Percentiles rank a stretch among this genome's conserved stretches.
Conservation (phyloP, 1,284 basidiomycete species). For the Fistulinella cinereoalba region DNA sequence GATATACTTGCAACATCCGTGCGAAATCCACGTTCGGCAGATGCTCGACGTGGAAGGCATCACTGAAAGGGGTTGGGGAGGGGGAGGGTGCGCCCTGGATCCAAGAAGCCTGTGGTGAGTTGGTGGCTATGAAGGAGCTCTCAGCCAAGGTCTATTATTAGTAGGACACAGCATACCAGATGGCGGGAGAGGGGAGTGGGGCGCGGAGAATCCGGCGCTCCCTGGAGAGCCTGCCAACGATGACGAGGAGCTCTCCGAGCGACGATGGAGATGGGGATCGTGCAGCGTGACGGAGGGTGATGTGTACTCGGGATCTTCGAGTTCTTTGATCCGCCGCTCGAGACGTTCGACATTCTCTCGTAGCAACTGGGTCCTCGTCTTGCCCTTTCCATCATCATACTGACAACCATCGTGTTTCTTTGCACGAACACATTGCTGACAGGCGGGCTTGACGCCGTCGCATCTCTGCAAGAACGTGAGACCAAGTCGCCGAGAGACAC, state of each 20-base stretch:
- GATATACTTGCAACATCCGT: slow-evolving; percentile 56
- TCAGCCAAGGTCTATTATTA: slow-evolving; percentile 22
- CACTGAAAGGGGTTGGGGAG: slow-evolving; percentile 49
- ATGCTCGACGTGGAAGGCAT: slow-evolving; percentile 48
- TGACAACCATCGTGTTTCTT: slow-evolving; percentile 58
- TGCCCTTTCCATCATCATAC: slow-evolving; percentile 64
- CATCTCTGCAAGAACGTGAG: slow-evolving; percentile 43
- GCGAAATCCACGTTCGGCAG: slow-evolving; percentile 60
- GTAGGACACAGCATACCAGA: slow-evolving; percentile 42
- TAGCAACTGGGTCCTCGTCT: slow-evolving; percentile 59
- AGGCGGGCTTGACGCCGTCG: slow-evolving; percentile 57
- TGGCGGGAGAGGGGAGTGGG: slow-evolving; percentile 57
- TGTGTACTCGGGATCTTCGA: slow-evolving; percentile 58
- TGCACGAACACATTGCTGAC: slow-evolving; percentile 58
- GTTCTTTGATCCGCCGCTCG: slow-evolving; percentile 53
- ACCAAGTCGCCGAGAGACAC: not conserved
- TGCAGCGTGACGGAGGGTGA: slow-evolving; percentile 50
- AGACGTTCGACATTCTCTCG: slow-evolving; percentile 57
- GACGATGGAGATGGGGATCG: slow-evolving; percentile 50
- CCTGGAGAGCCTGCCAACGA: slow-evolving; percentile 58
- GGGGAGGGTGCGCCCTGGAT: slow-evolving; percentile 41
- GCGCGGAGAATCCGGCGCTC: slow-evolving; percentile 53
- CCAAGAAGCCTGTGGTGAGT: slow-evolving; percentile 33
- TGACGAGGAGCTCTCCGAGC: slow-evolving; percentile 61
- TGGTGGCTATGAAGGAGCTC: slow-evolving; percentile 14